These are phyloP conservation scores for Eragrostis nindensis DNA, from an alignment of 176 grass and related monocot species.

Conservation along the genomic window DNA sequence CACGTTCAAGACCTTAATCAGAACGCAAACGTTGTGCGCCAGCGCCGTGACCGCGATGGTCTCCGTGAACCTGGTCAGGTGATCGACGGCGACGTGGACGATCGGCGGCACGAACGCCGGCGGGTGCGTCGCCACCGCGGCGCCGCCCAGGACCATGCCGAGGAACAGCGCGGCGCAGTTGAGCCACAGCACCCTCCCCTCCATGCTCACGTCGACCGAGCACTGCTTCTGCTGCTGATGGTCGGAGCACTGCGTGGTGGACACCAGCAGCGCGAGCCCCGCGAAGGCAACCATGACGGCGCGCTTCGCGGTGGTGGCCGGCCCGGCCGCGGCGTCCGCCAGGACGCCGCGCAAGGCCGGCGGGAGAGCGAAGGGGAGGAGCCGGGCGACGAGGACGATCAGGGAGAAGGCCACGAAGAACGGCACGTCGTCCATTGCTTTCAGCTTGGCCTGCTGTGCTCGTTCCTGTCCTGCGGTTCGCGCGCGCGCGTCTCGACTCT, in stretches of 20 bases:
- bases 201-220: neutral
- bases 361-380: slow-evolving; percentile 22
- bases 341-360: slow-evolving; percentile 1
- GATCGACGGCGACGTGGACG: neutral
- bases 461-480: neutral
- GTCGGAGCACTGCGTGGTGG: neutral
- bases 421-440: slow-evolving; percentile 8
- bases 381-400: slow-evolving; percentile 7
- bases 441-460: neutral
- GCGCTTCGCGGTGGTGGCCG: neutral
- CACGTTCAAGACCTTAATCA: neutral
- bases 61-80: slow-evolving; percentile 14
- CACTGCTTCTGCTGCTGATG: neutral
- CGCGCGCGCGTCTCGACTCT: neutral
- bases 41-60: slow-evolving; percentile 24
- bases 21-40: slow-evolving; percentile 14
- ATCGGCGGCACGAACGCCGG: neutral
- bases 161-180: slow-evolving; percentile 38
- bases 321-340: neutral
- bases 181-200: slow-evolving; percentile 28
- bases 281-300: slow-evolving; percentile 31
- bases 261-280: slow-evolving; percentile 15
- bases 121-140: slow-evolving; percentile 1
- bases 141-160: neutral
- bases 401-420: slow-evolving; percentile 28